phyloP scores from a whole-genome alignment of 2,329 filamentous ascomycete species.

The Fusarium metavorans region DNA sequence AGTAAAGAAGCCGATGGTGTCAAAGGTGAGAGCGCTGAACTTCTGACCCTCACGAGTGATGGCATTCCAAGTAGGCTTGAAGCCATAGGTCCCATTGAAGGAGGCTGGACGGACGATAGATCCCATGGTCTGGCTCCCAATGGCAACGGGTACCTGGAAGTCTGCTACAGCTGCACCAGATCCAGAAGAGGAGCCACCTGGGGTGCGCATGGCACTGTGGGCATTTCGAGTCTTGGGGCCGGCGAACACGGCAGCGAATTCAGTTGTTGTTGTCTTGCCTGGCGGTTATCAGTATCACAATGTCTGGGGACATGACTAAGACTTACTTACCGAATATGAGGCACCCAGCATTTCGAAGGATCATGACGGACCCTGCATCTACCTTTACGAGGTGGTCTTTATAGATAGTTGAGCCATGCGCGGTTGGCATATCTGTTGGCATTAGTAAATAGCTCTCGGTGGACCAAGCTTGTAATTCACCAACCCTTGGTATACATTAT shows the following conservation, averaged over 20 bases:
- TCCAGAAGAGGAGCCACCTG: conserved; percentile 75
- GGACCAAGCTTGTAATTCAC: conserved; percentile 37
- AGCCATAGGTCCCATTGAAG: conserved; percentile 73
- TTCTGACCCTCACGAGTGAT: conserved; percentile 72
- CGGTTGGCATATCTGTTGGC: conserved; percentile 64
- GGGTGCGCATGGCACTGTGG: conserved; percentile 71
- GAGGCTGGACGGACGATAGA: conserved; percentile 73
- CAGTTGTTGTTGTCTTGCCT: conserved; percentile 54
- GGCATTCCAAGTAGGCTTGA: conserved; percentile 75
- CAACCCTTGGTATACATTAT: conserved; percentile 68
- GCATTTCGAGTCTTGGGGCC: conserved; percentile 68
- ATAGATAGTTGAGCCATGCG: conserved; percentile 66
- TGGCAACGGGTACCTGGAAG: conserved; percentile 68
- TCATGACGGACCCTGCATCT: conserved; percentile 64
- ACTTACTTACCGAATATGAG: conserved; percentile 58
- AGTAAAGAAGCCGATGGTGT: conserved; percentile 72
- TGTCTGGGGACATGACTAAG: conserved; percentile 56
- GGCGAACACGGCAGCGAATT: conserved; percentile 65
- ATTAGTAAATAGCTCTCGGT: fast-evolving
- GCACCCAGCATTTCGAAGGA: conserved; percentile 65
- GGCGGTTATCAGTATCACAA: conserved; percentile 63
- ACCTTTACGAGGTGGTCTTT: conserved; percentile 54
- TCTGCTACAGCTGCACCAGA: conserved; percentile 76
- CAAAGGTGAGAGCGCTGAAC: conserved; percentile 68
- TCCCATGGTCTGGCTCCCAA: conserved; percentile 76